Evolutionary conservation across 129 eudicot species (phyloP).

Genomic region (Smallanthus sonchifolius): DNA sequence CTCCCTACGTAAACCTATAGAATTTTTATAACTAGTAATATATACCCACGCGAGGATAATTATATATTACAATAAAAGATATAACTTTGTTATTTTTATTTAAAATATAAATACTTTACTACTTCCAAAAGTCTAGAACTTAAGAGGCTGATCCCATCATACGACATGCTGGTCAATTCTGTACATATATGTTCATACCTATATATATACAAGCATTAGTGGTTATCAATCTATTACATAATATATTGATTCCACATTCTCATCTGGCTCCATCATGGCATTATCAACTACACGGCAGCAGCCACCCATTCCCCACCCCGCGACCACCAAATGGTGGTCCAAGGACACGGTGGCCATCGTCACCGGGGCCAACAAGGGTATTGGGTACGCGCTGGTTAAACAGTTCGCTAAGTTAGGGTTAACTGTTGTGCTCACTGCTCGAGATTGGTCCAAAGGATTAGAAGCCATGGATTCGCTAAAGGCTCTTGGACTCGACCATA

Average conservation of each 20-base stretch:
- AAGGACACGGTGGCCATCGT: conserved; percentile 69
- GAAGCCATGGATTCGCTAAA: conserved; percentile 47
- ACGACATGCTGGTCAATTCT: not conserved
- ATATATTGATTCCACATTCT: conserved; percentile 2
- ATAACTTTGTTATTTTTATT: not conserved
- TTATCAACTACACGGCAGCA: conserved; percentile 8
- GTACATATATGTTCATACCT: not conserved
- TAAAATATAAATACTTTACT: not conserved
- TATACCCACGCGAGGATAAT: conserved; percentile 2
- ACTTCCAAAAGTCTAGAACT: not conserved
- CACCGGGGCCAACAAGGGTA: conserved; percentile 89
- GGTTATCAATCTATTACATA: not conserved
- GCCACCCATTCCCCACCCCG: not conserved
- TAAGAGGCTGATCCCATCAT: not conserved
- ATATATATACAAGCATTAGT: not conserved
- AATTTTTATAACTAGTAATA: conserved; percentile 6
- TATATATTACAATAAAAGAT: not conserved
- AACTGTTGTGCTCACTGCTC: conserved; percentile 63
- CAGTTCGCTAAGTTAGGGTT: conserved; percentile 64
- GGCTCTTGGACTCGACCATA: conserved; percentile 35
- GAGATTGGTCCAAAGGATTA: conserved; percentile 50
- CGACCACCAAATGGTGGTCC: conserved; percentile 69
- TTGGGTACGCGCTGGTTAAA: conserved; percentile 68
- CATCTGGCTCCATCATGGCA: conserved; percentile 5
- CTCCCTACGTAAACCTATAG: conserved; percentile 1